Conservation (phyloP, 164 flowering plant species). For the Macadamia integrifolia region DNA sequence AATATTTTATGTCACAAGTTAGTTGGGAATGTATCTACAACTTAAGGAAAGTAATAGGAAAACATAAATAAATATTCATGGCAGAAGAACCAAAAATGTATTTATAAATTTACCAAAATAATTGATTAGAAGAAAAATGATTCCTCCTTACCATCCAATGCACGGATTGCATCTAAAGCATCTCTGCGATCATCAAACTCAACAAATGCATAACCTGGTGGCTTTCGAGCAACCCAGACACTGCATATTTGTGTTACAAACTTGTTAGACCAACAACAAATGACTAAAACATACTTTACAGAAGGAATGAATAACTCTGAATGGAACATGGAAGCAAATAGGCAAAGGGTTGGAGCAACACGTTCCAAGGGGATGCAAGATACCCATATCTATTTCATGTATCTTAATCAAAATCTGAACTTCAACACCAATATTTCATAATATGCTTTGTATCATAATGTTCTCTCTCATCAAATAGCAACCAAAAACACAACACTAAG, state of each 20-base stretch:
- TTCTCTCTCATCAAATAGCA: too few species aligned
- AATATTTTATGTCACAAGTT: neutral
- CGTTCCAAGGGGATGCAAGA: too few species aligned
- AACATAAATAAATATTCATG: neutral
- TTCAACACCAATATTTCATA: too few species aligned
- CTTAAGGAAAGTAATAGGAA: neutral
- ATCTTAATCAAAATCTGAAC: too few species aligned
- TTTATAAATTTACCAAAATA: neutral
- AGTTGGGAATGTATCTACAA: neutral
- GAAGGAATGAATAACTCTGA: too few species aligned
- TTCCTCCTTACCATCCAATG: conserved; percentile 21
- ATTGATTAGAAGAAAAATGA: neutral
- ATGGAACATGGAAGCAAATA: too few species aligned
- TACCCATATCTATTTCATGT: too few species aligned
- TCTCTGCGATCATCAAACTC: conserved; percentile 29
- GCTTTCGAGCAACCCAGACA: conserved; percentile 31
- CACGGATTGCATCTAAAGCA: conserved; percentile 28
- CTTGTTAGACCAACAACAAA: neutral
- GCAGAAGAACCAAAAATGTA: neutral
- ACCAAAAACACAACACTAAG: too few species aligned
- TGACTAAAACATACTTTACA: too few species aligned
- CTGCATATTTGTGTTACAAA: conserved; percentile 8
- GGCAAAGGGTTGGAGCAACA: too few species aligned
- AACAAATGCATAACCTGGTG: conserved; percentile 30
- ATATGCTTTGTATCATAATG: too few species aligned